A percentile compares a stretch with the other conserved stretches of the same genome.
Evolutionary conservation across 2,329 filamentous ascomycete species (phyloP).

Genomic region (Cercospora berteroae): DNA sequence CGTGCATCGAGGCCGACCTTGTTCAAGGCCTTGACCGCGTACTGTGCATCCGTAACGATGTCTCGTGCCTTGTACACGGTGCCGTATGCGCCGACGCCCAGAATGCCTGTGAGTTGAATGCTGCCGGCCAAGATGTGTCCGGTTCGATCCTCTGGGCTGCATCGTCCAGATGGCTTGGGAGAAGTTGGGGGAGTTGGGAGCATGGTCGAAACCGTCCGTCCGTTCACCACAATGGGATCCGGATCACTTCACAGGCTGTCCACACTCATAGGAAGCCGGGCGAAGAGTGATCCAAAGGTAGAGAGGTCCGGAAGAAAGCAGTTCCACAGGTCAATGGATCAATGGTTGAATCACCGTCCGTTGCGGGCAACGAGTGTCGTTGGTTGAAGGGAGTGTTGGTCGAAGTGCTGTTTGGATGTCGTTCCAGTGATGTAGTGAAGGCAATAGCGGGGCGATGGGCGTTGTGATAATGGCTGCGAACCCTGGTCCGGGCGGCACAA

Average conservation of each 20-base stretch:
- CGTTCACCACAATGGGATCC: conserved; percentile 8
- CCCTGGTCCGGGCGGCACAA: conserved; percentile 21
- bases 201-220: conserved; percentile 38
- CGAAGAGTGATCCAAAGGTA: conserved; percentile 15
- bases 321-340: neutral
- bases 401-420: neutral
- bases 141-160: conserved; percentile 75
- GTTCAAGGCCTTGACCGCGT: conserved; percentile 96
- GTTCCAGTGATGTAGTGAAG: conserved; percentile 26
- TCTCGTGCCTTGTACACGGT: conserved; percentile 91
- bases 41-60: conserved; percentile 74
- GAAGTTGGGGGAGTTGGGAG: conserved; percentile 53
- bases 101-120: conserved; percentile 77
- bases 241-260: conserved; percentile 17
- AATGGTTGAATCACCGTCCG: conserved; percentile 1
- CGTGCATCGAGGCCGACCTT: conserved; percentile 87
- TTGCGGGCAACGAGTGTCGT: conserved; percentile 9
- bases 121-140: conserved; percentile 79
- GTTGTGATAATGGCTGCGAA: conserved; percentile 24
- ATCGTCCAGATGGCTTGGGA: conserved; percentile 41
- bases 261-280: conserved; percentile 24
- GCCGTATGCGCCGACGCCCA: conserved; percentile 93
- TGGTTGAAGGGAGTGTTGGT: conserved; percentile 1
- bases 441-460: conserved; percentile 29
- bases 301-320: conserved; percentile 4